Evolutionary conservation across 305 asterid species (phyloP).

Genomic region (Rubia tinctorum): DNA sequence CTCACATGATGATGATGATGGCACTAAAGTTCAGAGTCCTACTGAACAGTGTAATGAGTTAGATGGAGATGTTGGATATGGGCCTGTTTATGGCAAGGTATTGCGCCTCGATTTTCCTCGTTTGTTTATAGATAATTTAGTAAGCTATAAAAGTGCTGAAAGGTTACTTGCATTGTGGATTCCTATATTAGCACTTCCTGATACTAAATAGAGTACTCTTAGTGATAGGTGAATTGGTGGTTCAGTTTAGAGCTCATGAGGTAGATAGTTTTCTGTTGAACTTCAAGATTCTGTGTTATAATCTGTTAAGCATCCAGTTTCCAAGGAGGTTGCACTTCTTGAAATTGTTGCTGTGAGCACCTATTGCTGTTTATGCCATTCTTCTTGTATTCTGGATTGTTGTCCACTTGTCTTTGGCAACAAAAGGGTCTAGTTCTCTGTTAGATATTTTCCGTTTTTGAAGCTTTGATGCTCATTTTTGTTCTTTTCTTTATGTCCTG

Average conservation of each 20-base stretch:
- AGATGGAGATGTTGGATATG: slow-evolving; percentile 13
- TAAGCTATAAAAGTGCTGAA: background rate
- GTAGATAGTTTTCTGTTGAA: too few species aligned
- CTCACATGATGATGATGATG: slow-evolving; percentile 8
- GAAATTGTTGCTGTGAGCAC: background rate
- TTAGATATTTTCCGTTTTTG: background rate
- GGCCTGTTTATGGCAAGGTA: slow-evolving; percentile 28
- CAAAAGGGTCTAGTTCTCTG: background rate
- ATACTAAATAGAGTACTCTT: too few species aligned
- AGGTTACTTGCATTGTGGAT: background rate
- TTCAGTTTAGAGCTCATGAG: too few species aligned
- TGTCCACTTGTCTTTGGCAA: background rate
- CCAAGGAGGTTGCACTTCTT: background rate
- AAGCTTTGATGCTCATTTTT: too few species aligned
- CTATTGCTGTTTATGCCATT: background rate
- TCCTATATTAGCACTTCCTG: background rate
- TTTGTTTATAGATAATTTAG: background rate
- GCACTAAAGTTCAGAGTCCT: slow-evolving; percentile 14
- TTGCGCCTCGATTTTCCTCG: background rate
- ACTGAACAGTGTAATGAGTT: slow-evolving; percentile 15
- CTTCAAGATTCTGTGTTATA: background rate
- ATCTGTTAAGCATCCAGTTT: background rate
- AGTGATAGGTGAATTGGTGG: background rate
- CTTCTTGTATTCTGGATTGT: background rate
- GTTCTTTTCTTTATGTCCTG: background rate